These are phyloP conservation scores for Xylaria sp. DNA, from an alignment of 2,329 filamentous ascomycete genomes.

Conservation along the genomic window DNA sequence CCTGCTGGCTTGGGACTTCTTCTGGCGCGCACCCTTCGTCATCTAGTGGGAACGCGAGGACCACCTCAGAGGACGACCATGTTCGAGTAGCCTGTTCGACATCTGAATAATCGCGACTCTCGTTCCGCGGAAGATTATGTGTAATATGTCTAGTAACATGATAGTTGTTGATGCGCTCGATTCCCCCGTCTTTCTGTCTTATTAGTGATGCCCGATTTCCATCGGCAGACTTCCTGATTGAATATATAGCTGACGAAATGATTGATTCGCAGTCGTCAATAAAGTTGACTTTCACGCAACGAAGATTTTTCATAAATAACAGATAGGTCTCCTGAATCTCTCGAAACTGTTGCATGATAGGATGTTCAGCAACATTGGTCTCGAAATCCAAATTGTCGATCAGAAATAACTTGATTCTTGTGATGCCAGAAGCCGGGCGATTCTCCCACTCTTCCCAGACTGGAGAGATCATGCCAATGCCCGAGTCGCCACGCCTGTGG, in stretches of 20 bases:
- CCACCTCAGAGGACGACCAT: constrained; percentile 49
- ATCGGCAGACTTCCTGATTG: constrained; percentile 8
- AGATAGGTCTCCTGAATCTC: constrained; percentile 54
- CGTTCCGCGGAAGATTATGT: constrained; percentile 41
- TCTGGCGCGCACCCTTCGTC: constrained; percentile 42
- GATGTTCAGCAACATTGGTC: constrained; percentile 16
- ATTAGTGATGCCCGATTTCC: constrained; percentile 18
- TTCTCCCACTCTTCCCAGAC: constrained; percentile 51
- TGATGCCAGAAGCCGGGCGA: constrained; percentile 36
- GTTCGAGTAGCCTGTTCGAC: constrained; percentile 33
- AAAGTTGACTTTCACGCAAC: constrained; percentile 48
- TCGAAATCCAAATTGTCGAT: constrained; percentile 43
- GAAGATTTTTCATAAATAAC: constrained; percentile 56
- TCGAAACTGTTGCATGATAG: constrained; percentile 49
- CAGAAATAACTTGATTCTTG: constrained; percentile 53
- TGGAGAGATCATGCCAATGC: constrained; percentile 62
- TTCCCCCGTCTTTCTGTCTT: constrained; percentile 27
- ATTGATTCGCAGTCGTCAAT: constrained; percentile 38
- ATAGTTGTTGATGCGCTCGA: constrained; percentile 47
- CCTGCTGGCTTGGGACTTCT: constrained; percentile 52
- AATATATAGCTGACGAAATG: constrained; percentile 29
- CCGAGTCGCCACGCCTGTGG: constrained; percentile 53
- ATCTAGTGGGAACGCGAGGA: constrained; percentile 59
- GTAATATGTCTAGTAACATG: constrained; percentile 44
- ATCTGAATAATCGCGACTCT: constrained; percentile 50